A percentile compares a stretch with the other conserved stretches of the same genome.
These are phyloP conservation scores for Talaromyces marneffei DNA, from an alignment of 2,329 filamentous ascomycete genomes.

Conservation along the genomic window DNA sequence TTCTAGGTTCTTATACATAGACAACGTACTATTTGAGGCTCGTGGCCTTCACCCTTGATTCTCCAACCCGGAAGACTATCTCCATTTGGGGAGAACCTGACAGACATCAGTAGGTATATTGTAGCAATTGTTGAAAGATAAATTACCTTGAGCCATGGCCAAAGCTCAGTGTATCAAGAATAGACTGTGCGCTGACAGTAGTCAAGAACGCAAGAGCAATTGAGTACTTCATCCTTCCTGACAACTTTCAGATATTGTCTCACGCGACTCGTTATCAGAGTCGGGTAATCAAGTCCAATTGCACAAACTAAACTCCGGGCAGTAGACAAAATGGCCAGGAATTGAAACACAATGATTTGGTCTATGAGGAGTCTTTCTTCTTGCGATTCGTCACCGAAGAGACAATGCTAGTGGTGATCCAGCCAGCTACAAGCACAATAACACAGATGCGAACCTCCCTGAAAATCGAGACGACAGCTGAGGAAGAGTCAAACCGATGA, in stretches of 20 bases:
- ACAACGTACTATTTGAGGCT: conserved; percentile 45
- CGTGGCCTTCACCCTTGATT: conserved; percentile 50
- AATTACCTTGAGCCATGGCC: conserved; percentile 59
- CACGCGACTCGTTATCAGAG: neutral
- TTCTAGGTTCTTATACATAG: neutral
- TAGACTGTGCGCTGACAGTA: conserved; percentile 56
- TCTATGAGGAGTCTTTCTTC: conserved; percentile 18
- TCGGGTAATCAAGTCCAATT: neutral
- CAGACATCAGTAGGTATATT: conserved; percentile 6
- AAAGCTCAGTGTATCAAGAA: conserved; percentile 71
- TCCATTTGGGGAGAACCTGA: conserved; percentile 55
- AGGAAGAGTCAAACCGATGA: conserved; percentile 48
- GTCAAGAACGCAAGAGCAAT: conserved; percentile 41
- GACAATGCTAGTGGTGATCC: conserved; percentile 36
- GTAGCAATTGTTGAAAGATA: neutral
- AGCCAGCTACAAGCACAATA: conserved; percentile 46
- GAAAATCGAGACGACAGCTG: conserved; percentile 44
- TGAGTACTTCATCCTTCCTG: conserved; percentile 36
- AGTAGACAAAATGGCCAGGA: neutral
- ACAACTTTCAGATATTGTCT: neutral
- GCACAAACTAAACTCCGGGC: neutral
- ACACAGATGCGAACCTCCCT: conserved; percentile 48
- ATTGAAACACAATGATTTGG: neutral
- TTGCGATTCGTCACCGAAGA: conserved; percentile 27
- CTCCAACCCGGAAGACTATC: conserved; percentile 52